Evolutionary conservation across 192 early-diverging fungal genomes (phyloP), one percentile per base, ranked within the genome.

Genomic region (Pilaira anomala): DNA sequence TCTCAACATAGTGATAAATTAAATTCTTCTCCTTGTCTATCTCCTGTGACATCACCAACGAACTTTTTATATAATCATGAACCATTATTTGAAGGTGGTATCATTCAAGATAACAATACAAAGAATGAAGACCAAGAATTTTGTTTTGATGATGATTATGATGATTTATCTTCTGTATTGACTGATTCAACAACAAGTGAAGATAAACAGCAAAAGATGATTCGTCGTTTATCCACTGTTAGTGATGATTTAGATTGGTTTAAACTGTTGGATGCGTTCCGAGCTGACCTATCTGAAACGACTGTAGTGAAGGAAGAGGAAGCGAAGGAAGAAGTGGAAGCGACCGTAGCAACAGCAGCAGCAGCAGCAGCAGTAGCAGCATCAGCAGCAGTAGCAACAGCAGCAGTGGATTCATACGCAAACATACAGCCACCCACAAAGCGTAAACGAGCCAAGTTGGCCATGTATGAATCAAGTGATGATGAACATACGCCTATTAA

Each of bases 11-110:
- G 19, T 14, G 56, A 58, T 24, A 58, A 58, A 42, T 33, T 33
- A 24, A 22, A 33, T 28, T 26, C 56, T 28, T 46, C 63, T 25
- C 63, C 63, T 33, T 46, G 40, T 52, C 29, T 65, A 18, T 65
- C 63, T 29, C 63, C 63, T 14, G 63, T 65, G n/a, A 65, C 63
- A 12, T 65, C 63, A 9, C 63, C 63, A 0, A 52, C 63, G 12
- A 48, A 52, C 18, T 52, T 65, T 18, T 21, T 65, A 41, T 65
- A 56, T 18, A 48, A 65, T 28, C 40, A 55, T 18, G 63, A 65
- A 12, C 63, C 63, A 21, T 48, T 65, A 8, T 65, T 65, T 65
- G 63, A 65, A 44, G 63, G 63, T 12, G 30, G 33, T 36, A 36
- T 36, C 4, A 51, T 65, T 21, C 52, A 55, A 48, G 63, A 65